Evolutionary conservation across 306 rosid species (phyloP).

Genomic region (Boehmeria nivea): DNA sequence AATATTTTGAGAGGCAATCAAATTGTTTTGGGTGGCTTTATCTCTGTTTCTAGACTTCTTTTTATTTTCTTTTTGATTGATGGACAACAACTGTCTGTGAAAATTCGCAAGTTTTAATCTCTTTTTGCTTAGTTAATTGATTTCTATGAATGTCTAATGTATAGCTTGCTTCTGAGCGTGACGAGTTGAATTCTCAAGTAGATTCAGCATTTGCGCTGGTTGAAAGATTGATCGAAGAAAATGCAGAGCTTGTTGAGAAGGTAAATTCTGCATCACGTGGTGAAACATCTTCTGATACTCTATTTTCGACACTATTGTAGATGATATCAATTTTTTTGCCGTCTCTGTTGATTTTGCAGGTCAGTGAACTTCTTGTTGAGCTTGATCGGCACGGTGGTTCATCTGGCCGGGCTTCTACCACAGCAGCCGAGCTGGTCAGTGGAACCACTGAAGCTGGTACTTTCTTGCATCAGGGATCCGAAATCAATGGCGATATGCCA

Average conservation of each 20-base stretch:
- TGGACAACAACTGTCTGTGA: no score
- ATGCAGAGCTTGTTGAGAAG: conserved; percentile 91
- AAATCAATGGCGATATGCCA: conserved; percentile 25
- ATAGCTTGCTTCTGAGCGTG: conserved; percentile 37
- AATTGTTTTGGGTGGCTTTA: no score
- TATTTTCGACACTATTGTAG: background rate
- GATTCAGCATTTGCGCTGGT: conserved; percentile 58
- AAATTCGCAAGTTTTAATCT: no score
- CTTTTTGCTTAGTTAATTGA: background rate
- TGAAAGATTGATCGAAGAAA: conserved; percentile 66
- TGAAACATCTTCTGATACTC: background rate
- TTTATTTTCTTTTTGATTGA: no score
- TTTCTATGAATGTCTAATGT: conserved; percentile 7
- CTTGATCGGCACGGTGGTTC: conserved; percentile 35
- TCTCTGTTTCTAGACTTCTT: no score
- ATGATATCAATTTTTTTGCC: background rate
- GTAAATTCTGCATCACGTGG: conserved; percentile 25
- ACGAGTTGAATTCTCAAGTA: conserved; percentile 61
- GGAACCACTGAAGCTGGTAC: conserved; percentile 21
- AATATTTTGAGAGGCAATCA: no score
- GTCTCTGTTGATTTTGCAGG: conserved; percentile 32
- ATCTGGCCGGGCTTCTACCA: conserved; percentile 26
- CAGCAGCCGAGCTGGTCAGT: conserved; percentile 14
- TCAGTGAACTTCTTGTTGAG: conserved; percentile 48
- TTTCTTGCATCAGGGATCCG: conserved; percentile 19